These are phyloP conservation scores for Sporothrix variecibatus DNA, from an alignment of 2,329 filamentous ascomycete species.

Conservation along the genomic window DNA sequence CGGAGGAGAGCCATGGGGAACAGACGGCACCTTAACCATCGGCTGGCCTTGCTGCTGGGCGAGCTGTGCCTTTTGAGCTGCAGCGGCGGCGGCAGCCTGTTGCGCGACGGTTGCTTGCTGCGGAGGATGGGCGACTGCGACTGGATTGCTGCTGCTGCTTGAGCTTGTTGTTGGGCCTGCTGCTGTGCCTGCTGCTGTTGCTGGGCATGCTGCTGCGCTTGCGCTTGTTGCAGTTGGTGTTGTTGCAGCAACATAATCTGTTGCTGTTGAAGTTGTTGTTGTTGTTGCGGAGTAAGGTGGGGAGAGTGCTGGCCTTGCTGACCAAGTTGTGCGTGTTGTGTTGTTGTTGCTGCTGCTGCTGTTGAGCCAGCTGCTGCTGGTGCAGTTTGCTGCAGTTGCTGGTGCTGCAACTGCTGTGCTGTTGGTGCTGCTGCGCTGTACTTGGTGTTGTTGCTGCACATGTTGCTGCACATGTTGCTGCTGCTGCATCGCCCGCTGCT, in stretches of 20 bases:
- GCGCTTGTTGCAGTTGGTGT: constrained; percentile 57
- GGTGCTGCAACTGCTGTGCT: constrained; percentile 49
- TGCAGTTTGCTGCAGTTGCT: constrained; percentile 56
- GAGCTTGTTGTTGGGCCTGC: constrained; percentile 30
- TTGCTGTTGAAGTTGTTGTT: constrained; percentile 46
- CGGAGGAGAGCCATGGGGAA: constrained; percentile 39
- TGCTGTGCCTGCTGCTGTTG: constrained; percentile 33
- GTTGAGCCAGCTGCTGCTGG: constrained; percentile 50
- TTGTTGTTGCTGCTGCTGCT: constrained; percentile 50
- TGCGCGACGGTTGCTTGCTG: constrained; percentile 45
- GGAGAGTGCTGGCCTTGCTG: constrained; percentile 23
- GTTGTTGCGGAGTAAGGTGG: constrained; percentile 31
- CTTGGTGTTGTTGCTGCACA: constrained; percentile 49
- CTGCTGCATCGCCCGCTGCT: constrained; percentile 50
- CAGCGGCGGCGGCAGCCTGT: constrained; percentile 20
- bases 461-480: constrained; percentile 62
- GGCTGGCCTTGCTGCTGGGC: constrained; percentile 31
- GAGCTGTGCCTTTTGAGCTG: constrained; percentile 35
- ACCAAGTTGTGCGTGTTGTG: constrained; percentile 39
- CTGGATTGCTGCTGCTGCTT: constrained; percentile 44
- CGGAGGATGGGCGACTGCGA: constrained; percentile 31
- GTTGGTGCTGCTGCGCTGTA: constrained; percentile 60
- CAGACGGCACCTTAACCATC: constrained; percentile 29
- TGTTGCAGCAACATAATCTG: constrained; percentile 37
- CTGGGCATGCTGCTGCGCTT: constrained; percentile 37